Base-by-base conservation (phyloP, 352 stramenopile genomes). In the Globisporangium apiculatum region DNA sequence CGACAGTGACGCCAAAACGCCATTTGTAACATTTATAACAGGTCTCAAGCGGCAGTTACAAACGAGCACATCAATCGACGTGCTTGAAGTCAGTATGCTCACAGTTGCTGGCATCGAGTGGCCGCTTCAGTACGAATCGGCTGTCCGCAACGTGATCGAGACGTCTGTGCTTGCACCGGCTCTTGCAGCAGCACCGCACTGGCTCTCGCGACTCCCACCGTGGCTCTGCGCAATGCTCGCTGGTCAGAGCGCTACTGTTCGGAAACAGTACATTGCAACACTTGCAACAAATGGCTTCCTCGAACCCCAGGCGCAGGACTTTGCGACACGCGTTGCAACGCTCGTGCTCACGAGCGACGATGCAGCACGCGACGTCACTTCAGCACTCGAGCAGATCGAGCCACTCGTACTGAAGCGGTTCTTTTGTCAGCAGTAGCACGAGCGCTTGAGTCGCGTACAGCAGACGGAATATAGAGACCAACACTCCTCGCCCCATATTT, bases 231-330 rank as follows among this genome's bases (percentile, higher is more conserved):
- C 60, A 3, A 55, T 61, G 48, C 53, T 65, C 35, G 47, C 48
- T 7, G 53, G 41, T 17, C 71, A 71, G 48, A 68, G 49, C 1
- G 11, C 53, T 40, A 40, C 10, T n/a, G 42, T 79, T 8, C 58
- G 62, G 41, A 51, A 51, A 2, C 10, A 48, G 1, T 81, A 83
- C 47, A 49, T 78, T 10, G 51, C 52, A 14, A 49, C 70, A 24
- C 45, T 83, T 6, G 67, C 73, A 49, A 55, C 65, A 11, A 60
- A 56, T 17, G 74, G 72, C 37, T 72, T 79, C 17, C 36, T 79
- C 9, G 67, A 66, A 57, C 69, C 72, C 61, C 68, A 59, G 6
- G 64, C 67, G 62, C 72, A 61, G 6, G 62, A 76, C 15, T 83
- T 83, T 60, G 55, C 58, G 12, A 55, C 66, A 18, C 71, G 74